Conservation (phyloP, 2,329 filamentous ascomycete genomes). For the Aurifilum marmelostoma region DNA sequence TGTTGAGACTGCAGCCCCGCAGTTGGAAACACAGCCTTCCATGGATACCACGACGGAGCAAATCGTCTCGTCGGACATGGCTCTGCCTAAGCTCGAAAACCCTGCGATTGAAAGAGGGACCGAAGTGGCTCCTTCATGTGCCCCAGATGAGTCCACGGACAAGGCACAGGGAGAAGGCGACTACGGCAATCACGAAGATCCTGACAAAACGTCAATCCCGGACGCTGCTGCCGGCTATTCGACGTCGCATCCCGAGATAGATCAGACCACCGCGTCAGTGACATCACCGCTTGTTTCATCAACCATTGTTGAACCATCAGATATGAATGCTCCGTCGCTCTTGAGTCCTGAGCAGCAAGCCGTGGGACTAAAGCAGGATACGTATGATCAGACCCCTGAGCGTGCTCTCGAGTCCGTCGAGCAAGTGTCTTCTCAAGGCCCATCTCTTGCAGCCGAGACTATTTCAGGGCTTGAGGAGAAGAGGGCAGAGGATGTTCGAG, state of each 20-base stretch:
- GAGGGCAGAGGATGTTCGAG: background rate
- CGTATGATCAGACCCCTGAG: background rate
- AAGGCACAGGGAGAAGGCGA: background rate
- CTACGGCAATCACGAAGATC: background rate
- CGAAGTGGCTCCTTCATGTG: background rate
- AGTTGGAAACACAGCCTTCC: background rate
- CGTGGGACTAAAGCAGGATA: background rate
- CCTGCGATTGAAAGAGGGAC: background rate
- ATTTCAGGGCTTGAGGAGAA: background rate
- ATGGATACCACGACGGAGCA: background rate
- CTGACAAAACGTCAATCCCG: background rate
- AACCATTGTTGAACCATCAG: background rate
- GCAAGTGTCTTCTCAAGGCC: background rate
- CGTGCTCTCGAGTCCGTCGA: background rate
- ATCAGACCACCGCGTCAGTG: background rate
- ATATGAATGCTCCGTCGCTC: background rate
- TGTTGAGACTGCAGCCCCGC: background rate
- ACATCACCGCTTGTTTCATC: background rate
- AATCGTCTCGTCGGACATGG: background rate
- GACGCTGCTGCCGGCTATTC: background rate
- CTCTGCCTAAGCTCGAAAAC: background rate
- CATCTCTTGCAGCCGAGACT: background rate
- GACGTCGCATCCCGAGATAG: background rate
- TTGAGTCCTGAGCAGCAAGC: background rate
- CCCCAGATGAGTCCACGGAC: background rate